Base-by-base conservation (phyloP, 2,329 filamentous ascomycete species). In the Elsinoe australis region DNA sequence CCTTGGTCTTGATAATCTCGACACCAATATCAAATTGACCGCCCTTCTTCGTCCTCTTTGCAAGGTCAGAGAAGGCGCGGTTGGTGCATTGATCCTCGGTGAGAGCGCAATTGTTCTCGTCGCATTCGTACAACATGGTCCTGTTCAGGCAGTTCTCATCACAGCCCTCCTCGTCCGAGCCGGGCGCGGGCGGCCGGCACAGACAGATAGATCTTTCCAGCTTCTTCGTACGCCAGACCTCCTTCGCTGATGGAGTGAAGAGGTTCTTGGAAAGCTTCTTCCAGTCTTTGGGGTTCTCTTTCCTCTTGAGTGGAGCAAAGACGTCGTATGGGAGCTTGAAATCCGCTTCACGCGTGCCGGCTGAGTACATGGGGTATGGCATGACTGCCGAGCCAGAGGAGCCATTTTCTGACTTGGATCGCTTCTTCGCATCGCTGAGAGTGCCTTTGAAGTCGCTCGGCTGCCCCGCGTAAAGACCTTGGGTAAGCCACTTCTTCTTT, bases 111-210 rank as follows among this genome's bases (percentile, higher is more conserved):
- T 95, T 98, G 50, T 76, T 82, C 38, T 83, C 78, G 64, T 96
- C 87, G 63, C 92, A 98, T 68, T 98, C 92, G 64, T 95, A 96
- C 49, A 94, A 81, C 88, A 96, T 96, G 64, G 88, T 88, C 53
- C 88, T 77, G 64, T 98, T 98, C 61, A 95, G 85, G 67, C 92
- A 98, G 58, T 85, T 77, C 54, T 95, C 87, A 54, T 81, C 85
- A 59, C 92, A 96, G 28, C 87, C 88, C 47, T 83, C 80, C 47
- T 89, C 85, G 5, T 59, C 57, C 5, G 49, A 46, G n/a, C 56
- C 52, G n/a, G 54, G 51, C 4, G 46, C 47, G 14, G 61, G 58
- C 17, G 77, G 72, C 33, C 71, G 80, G 68, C 88, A 94, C 50
- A 87, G 80, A 61, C 88, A 94, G 5, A 54, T 42, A 8, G 61